These are phyloP conservation scores for Salvia miltiorrhiza DNA, from an alignment of 257 asterid genomes.

Conservation along the genomic window DNA sequence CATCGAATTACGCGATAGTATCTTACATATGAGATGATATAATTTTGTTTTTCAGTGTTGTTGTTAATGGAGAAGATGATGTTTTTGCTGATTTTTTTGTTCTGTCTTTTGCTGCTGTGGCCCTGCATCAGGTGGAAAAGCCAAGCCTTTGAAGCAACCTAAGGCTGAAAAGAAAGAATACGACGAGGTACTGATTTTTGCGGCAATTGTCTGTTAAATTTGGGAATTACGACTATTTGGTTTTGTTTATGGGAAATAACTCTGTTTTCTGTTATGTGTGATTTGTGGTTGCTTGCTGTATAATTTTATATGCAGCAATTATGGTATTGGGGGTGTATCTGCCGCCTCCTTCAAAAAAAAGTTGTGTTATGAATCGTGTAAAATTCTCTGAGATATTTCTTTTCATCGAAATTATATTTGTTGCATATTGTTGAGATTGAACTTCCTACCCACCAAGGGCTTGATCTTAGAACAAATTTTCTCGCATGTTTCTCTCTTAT, in stretches of 20 bases:
- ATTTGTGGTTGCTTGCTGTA: neutral
- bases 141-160: conserved; percentile 67
- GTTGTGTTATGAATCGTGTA: neutral
- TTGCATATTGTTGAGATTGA: neutral
- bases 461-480: neutral
- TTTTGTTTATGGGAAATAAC: neutral
- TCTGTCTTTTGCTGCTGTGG: neutral
- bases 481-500: neutral
- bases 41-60: neutral
- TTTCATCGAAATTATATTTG: neutral
- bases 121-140: conserved; percentile 54
- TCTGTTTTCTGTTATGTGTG: neutral
- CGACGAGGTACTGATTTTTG: conserved; percentile 41
- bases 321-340: neutral
- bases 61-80: neutral
- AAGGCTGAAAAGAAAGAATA: conserved; percentile 59
- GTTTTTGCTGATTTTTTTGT: conserved; percentile 1
- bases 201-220: neutral
- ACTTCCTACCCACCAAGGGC: neutral
- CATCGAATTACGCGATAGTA: neutral
- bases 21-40: neutral
- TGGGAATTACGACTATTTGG: neutral
- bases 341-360: neutral
- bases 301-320: neutral
- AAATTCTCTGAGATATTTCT: neutral